A percentile compares a stretch with the other conserved stretches of the same genome.
Evolutionary conservation across 176 grass and related monocot genomes (phyloP).

Genomic region (Carex parvula): DNA sequence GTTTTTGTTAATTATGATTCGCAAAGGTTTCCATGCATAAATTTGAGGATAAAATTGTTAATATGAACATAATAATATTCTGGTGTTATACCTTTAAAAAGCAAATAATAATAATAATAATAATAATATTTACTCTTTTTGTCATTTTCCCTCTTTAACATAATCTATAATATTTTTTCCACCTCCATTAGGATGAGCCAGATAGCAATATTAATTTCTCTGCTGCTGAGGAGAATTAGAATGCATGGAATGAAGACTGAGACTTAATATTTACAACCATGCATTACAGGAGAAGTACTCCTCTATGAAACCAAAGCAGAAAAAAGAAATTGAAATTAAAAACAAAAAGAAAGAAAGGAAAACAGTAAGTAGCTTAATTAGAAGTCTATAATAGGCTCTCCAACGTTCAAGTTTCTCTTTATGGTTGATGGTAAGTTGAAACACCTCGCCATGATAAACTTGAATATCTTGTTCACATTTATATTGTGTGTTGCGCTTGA

Average conservation of each 20-base stretch:
- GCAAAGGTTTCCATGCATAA: no score
- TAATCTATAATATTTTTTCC: neutral
- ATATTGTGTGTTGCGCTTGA: slow-evolving; percentile 94
- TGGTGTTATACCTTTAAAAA: no score
- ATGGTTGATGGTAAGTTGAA: slow-evolving; percentile 86
- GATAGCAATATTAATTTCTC: neutral
- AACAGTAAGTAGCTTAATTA: neutral
- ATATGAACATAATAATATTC: no score
- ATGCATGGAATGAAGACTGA: neutral
- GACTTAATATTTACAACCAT: slow-evolving; percentile 20
- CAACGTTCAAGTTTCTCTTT: slow-evolving; percentile 89
- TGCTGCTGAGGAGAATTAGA: no score
- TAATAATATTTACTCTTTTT: neutral
- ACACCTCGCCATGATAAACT: slow-evolving; percentile 87
- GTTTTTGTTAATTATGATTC: no score
- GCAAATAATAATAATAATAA: no score
- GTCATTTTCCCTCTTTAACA: neutral
- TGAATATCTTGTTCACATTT: slow-evolving; percentile 99
- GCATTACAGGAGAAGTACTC: neutral
- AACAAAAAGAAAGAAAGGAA: neutral
- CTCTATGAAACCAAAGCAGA: neutral
- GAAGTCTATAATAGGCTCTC: slow-evolving; percentile 98
- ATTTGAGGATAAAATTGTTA: no score
- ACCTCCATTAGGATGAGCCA: neutral
- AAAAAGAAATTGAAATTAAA: neutral